Conservation (phyloP, 2,329 filamentous ascomycete species). For the Dothistroma septosporum region DNA sequence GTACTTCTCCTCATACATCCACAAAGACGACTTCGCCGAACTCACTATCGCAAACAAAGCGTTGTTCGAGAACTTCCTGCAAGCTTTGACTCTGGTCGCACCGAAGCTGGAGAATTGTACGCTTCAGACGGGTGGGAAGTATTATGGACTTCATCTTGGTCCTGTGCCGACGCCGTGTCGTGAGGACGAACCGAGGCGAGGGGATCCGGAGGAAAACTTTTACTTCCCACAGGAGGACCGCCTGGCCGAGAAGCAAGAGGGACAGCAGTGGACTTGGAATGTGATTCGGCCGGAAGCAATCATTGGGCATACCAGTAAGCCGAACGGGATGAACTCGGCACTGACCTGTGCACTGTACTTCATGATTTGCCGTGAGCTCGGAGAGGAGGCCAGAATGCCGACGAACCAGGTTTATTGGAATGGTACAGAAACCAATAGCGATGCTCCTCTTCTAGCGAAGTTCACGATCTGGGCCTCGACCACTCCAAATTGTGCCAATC, state of each 20-base stretch:
- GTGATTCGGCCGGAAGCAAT: slow-evolving; percentile 31
- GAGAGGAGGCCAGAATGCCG: slow-evolving; percentile 35
- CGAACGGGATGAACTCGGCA: slow-evolving; percentile 41
- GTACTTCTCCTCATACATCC: slow-evolving; percentile 56
- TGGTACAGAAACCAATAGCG: slow-evolving; percentile 36
- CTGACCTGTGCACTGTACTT: slow-evolving; percentile 42
- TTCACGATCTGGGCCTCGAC: slow-evolving; percentile 39
- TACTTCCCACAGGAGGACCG: slow-evolving; percentile 54
- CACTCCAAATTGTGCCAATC: slow-evolving; percentile 31
- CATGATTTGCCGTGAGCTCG: slow-evolving; percentile 36
- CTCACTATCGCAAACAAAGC: slow-evolving; percentile 47
- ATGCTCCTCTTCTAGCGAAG: slow-evolving; percentile 34
- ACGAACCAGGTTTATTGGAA: slow-evolving; percentile 35
- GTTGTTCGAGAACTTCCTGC: slow-evolving; percentile 49
- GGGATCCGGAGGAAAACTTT: slow-evolving; percentile 48
- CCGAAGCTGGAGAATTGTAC: slow-evolving; percentile 48
- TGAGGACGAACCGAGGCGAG: slow-evolving; percentile 45
- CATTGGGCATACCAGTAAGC: slow-evolving; percentile 29
- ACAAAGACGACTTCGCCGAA: slow-evolving; percentile 40
- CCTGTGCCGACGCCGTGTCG: slow-evolving; percentile 43
- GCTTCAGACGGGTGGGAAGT: slow-evolving; percentile 52
- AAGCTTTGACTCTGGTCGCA: slow-evolving; percentile 40
- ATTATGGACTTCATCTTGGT: slow-evolving; percentile 50
- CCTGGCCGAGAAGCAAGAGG: slow-evolving; percentile 21
- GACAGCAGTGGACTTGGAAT: slow-evolving; percentile 27